Evolutionary conservation across 2,329 filamentous ascomycete genomes (phyloP).

Genomic region (Diplodia mutila): DNA sequence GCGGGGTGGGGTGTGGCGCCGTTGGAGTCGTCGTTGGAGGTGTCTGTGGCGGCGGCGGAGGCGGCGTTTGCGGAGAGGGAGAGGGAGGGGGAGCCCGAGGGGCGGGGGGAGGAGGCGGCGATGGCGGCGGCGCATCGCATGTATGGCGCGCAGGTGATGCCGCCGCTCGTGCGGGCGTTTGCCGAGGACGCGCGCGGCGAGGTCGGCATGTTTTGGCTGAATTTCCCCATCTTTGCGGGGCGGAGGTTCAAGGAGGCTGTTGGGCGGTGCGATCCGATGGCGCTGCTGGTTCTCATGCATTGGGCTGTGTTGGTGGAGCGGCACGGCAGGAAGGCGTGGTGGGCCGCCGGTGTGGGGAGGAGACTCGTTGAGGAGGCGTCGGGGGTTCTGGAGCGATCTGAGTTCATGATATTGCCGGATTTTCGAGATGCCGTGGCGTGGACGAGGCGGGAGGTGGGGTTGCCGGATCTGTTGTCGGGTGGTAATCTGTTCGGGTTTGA

Average conservation of each 20-base stretch:
- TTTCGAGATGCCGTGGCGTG: neutral
- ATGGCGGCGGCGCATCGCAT: no score
- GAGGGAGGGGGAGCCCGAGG: neutral
- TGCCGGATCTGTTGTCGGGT: neutral
- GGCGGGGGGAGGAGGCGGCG: no score
- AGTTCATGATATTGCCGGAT: no score
- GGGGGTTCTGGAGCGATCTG: no score
- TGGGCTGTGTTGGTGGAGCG: neutral
- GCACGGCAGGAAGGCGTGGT: neutral
- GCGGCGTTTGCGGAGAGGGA: no score
- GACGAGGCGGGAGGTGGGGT: neutral
- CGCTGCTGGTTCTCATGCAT: neutral
- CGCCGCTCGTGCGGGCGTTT: neutral
- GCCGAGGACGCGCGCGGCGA: neutral
- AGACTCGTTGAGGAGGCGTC: neutral
- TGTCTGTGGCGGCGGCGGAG: neutral
- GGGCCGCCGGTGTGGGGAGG: neutral
- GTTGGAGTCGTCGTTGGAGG: no score
- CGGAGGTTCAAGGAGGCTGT: neutral
- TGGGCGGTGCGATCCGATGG: neutral
- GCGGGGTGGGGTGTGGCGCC: no score
- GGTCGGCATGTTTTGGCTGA: neutral
- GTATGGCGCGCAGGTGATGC: neutral
- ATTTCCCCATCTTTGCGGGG: neutral
- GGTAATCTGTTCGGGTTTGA: neutral